These are phyloP conservation scores for Blastobotrys proliferans DNA, from an alignment of 1,139 yeast genomes.

Conservation along the genomic window DNA sequence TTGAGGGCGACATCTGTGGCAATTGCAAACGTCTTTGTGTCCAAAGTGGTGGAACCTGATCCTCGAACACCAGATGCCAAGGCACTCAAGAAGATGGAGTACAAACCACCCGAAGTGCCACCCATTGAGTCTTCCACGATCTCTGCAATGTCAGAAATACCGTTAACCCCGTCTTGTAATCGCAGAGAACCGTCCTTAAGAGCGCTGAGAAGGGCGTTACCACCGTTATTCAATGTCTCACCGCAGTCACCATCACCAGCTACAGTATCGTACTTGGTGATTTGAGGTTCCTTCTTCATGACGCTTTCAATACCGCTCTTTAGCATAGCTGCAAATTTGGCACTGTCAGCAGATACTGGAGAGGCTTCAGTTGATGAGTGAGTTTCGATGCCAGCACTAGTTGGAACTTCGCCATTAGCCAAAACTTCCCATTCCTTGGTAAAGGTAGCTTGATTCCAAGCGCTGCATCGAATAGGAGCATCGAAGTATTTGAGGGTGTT, in stretches of 20 bases:
- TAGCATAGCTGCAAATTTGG: constrained; percentile 40
- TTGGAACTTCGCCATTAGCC: constrained; percentile 39
- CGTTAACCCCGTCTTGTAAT: constrained; percentile 48
- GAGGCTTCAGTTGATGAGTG: constrained; percentile 25
- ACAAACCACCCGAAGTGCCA: constrained; percentile 93
- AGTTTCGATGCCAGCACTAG: constrained; percentile 22
- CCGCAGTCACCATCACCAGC: constrained; percentile 99
- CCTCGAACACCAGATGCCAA: constrained; percentile 49
- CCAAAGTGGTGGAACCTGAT: constrained; percentile 30
- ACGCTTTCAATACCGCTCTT: constrained; percentile 49
- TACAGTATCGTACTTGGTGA: constrained; percentile 78
- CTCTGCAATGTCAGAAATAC: constrained; percentile 62
- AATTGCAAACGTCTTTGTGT: constrained; percentile 38
- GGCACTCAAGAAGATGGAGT: constrained; percentile 75
- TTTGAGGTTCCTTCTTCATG: constrained; percentile 63
- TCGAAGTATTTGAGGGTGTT: constrained; percentile 49
- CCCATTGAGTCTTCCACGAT: constrained; percentile 89
- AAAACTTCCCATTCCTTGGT: constrained; percentile 35
- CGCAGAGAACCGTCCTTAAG: constrained; percentile 41
- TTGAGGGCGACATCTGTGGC: constrained; percentile 52
- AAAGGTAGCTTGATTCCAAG: constrained; percentile 54
- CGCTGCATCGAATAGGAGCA: constrained; percentile 71
- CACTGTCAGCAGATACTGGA: constrained; percentile 44
- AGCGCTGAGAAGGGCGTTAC: constrained; percentile 60
- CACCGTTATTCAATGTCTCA: constrained; percentile 81